Evolutionary conservation across 1,284 basidiomycete species (phyloP).

Genomic region (Trichosporon sp.): DNA sequence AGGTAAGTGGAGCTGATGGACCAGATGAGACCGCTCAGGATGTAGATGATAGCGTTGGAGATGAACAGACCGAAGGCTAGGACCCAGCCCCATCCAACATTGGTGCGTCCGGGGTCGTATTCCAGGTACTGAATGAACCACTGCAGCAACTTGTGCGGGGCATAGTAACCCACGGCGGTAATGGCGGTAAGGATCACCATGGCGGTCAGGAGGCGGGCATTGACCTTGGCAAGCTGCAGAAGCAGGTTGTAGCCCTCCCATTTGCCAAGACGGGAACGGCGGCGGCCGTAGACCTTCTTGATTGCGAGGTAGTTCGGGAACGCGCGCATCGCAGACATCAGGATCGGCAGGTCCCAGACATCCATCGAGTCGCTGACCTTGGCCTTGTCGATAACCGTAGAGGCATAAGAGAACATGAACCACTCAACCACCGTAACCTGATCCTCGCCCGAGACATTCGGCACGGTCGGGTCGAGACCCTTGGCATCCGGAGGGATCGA

Average conservation of each 20-base stretch:
- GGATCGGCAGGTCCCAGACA: slow-evolving; percentile 79
- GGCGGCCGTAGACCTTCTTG: slow-evolving; percentile 46
- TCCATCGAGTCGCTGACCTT: slow-evolving; percentile 72
- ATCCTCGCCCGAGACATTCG: slow-evolving; percentile 52
- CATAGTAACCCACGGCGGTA: slow-evolving; percentile 72
- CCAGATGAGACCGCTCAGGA: slow-evolving; percentile 54
- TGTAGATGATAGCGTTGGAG: slow-evolving; percentile 65
- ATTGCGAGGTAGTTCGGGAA: slow-evolving; percentile 47
- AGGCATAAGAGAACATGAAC: slow-evolving; percentile 78
- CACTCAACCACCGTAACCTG: slow-evolving; percentile 64
- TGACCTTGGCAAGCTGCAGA: slow-evolving; percentile 52
- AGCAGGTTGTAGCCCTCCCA: slow-evolving; percentile 54
- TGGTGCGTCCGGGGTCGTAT: slow-evolving; percentile 59
- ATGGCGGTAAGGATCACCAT: slow-evolving; percentile 65
- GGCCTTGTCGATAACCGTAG: slow-evolving; percentile 78
- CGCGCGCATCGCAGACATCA: slow-evolving; percentile 69
- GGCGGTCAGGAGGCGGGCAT: slow-evolving; percentile 47
- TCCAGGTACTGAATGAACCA: slow-evolving; percentile 74
- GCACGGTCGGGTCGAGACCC: slow-evolving; percentile 41
- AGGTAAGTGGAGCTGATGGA: slow-evolving; percentile 52
- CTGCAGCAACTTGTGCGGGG: slow-evolving; percentile 74
- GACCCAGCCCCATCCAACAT: slow-evolving; percentile 58
- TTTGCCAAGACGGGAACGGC: slow-evolving; percentile 38
- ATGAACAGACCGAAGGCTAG: slow-evolving; percentile 65
- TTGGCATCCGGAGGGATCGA: slow-evolving; percentile 39